Evolutionary conservation across 1,284 basidiomycete genomes (phyloP).

Genomic region (Papiliotrema fonsecae): DNA sequence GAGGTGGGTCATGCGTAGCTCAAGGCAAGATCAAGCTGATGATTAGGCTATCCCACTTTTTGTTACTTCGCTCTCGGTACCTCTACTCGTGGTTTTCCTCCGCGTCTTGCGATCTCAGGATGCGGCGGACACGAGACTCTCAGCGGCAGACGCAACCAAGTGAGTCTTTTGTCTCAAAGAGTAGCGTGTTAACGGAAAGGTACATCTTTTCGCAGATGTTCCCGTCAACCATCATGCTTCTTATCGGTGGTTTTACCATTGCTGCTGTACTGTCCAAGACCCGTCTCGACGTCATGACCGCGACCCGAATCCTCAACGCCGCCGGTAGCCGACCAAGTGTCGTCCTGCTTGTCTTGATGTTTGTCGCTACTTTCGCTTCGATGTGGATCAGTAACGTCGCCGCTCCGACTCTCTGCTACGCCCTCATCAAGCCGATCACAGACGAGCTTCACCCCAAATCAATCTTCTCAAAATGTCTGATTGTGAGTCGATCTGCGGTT

Average conservation of each 20-base stretch:
- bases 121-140: constrained; percentile 56
- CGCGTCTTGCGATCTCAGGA: constrained; percentile 70
- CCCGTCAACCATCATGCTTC: constrained; percentile 75
- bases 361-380: constrained; percentile 92
- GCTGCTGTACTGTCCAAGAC: constrained; percentile 95
- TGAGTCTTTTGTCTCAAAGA: constrained; percentile 46
- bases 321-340: constrained; percentile 82
- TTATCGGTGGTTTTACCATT: constrained; percentile 97
- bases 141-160: constrained; percentile 74
- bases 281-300: constrained; percentile 90
- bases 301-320: constrained; percentile 83
- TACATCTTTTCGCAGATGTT: constrained; percentile 60
- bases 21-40: background rate
- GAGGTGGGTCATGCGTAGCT: constrained; percentile 58
- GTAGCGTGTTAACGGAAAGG: constrained; percentile 17
- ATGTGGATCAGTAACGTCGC: constrained; percentile 99
- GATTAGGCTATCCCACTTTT: constrained; percentile 87
- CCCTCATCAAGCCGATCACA: constrained; percentile 93
- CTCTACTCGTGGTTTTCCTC: constrained; percentile 80
- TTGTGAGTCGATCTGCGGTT: constrained; percentile 55
- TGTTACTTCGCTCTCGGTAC: constrained; percentile 87
- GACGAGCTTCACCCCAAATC: constrained; percentile 84
- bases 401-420: constrained; percentile 94
- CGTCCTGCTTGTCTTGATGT: constrained; percentile 93
- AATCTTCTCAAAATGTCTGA: constrained; percentile 82